Conservation (phyloP, 305 asterid species). For the Nicotiana rustica region DNA sequence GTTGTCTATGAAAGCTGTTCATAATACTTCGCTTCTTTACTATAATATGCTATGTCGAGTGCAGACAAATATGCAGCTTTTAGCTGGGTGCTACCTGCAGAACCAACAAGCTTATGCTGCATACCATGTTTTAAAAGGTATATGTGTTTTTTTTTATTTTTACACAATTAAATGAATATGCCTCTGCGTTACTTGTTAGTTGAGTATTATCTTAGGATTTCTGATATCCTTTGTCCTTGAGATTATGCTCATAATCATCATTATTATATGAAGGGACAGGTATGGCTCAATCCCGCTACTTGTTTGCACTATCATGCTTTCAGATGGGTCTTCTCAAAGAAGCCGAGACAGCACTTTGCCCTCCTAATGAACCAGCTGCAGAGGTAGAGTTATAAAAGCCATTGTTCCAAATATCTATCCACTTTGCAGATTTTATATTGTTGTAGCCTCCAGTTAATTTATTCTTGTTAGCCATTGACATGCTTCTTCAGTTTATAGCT, state of each 20-base stretch:
- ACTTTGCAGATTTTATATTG: constrained; percentile 27
- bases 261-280: constrained; percentile 67
- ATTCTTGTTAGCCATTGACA: constrained; percentile 33
- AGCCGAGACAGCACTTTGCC: constrained; percentile 81
- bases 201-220: not conserved
- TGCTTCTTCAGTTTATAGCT: constrained; percentile 37
- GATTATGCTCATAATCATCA: constrained; percentile 31
- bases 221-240: not conserved
- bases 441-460: constrained; percentile 4
- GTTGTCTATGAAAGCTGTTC: constrained; percentile 16
- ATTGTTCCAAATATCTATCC: constrained; percentile 14
- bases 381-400: constrained; percentile 56
- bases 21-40: constrained; percentile 31
- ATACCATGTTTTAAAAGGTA: constrained; percentile 88
- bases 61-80: constrained; percentile 87
- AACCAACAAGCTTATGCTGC: constrained; percentile 94
- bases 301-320: constrained; percentile 96
- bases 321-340: constrained; percentile 91
- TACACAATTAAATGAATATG: constrained; percentile 30
- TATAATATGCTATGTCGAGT: constrained; percentile 39
- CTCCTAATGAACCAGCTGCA: constrained; percentile 69
- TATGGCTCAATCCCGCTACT: constrained; percentile 88
- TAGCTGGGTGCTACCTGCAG: constrained; percentile 90
- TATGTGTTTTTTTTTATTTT: constrained; percentile 28
- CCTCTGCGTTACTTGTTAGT: not conserved